Conservation (phyloP, 2,329 filamentous ascomycete species). For the Emmonsia crescens region DNA sequence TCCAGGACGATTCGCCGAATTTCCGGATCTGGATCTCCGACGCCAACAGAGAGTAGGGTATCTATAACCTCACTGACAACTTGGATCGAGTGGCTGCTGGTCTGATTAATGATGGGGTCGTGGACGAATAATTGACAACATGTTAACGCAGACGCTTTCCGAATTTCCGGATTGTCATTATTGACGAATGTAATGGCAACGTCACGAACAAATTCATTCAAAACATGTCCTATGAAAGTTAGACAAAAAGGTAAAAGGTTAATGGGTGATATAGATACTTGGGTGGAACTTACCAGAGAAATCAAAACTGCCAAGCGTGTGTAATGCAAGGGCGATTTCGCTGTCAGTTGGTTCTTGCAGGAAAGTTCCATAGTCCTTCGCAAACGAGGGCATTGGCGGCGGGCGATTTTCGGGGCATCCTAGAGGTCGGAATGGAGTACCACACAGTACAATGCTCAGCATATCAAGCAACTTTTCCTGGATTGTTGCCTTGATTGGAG, state of each 20-base stretch:
- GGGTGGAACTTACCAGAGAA: constrained; percentile 48
- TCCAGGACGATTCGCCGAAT: constrained; percentile 82
- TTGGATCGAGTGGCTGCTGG: constrained; percentile 90
- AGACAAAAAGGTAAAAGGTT: constrained; percentile 12
- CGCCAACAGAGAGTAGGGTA: constrained; percentile 85
- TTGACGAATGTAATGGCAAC: constrained; percentile 98
- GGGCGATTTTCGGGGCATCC: constrained; percentile 85
- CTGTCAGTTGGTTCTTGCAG: constrained; percentile 69
- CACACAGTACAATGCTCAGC: constrained; percentile 85
- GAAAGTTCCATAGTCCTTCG: constrained; percentile 75
- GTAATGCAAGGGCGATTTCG: constrained; percentile 85
- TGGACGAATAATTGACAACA: constrained; percentile 96
- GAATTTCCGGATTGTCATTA: constrained; percentile 84
- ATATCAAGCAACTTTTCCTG: constrained; percentile 91
- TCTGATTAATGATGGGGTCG: constrained; percentile 96
- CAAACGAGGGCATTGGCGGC: constrained; percentile 67
- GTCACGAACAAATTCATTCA: constrained; percentile 97
- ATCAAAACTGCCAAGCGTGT: constrained; percentile 96
- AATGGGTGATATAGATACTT: background rate
- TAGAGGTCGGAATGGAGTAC: constrained; percentile 81
- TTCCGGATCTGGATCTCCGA: constrained; percentile 79
- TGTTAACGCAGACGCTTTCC: constrained; percentile 87
- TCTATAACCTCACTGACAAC: constrained; percentile 98
- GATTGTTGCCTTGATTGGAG: constrained; percentile 82
- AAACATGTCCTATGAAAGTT: constrained; percentile 53